Evolutionary conservation across 2,329 filamentous ascomycete species (phyloP), one percentile per base, ranked within the genome.

Genomic region (Pseudonectria foliicola): DNA sequence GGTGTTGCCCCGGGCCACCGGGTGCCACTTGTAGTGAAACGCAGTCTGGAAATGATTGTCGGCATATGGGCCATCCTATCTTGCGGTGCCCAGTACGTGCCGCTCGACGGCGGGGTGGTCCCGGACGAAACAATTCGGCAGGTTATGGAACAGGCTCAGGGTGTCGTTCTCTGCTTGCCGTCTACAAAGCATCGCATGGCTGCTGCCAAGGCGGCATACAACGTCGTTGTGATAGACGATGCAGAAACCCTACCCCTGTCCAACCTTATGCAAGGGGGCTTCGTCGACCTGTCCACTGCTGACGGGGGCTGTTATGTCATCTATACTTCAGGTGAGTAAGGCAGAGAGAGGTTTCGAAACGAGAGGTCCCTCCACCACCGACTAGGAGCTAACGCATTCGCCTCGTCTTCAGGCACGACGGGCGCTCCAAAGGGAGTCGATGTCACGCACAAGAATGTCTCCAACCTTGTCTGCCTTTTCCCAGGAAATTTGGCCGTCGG

Each of bases 391-490:
- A n/a, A n/a, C n/a, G 44, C 34, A 24, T 25, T 25, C 7, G 13
- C 55, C 54, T 21, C 18, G 54, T 16, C 14, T 13, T 26, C 37
- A 64, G 61, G 61, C 26, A 78, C 73, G 11, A 77, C 74, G 0
- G 73, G 73, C 6, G 64, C 63, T 15, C 73, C 73, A 2, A 78
- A 78, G 47, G 74, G 74, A 2, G 73, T 78, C 7, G 70, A 78
- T 49, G 64, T 77, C 14, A 67, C 64, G 13, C 75, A 80, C 40
- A 53, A 53, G 25, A 73, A 74, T 43, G 69, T 77, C 13, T 64
- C 67, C 12, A 77, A 77, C 50, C 57, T 74, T 10, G 55, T 77
- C 5, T 66, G 68, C 36, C 52, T 67, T 16, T 61, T 63, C 14
- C 73, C 74, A 0, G 71, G 68, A 6, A 67, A 64, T 37, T 49